Evolutionary conservation across 352 stramenopile genomes (phyloP).

Genomic region (Globisporangium ultimum): DNA sequence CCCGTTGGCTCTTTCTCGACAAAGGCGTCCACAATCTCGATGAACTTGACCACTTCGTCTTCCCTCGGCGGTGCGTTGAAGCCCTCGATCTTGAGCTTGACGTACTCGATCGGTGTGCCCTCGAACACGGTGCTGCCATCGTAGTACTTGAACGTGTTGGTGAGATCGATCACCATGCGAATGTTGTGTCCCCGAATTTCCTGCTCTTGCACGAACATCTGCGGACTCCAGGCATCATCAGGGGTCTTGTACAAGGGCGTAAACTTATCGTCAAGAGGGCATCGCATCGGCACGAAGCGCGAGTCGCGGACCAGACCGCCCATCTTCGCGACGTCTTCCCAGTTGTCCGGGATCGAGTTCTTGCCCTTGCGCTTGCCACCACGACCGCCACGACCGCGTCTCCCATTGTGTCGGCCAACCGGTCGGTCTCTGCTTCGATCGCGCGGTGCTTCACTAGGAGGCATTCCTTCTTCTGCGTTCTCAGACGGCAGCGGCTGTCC

Average conservation of each 20-base stretch:
- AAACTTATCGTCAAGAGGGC: slow-evolving; percentile 71
- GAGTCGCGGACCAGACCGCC: slow-evolving; percentile 47
- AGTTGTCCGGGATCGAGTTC: slow-evolving; percentile 73
- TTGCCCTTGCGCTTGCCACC: slow-evolving; percentile 6
- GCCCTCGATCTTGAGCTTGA: slow-evolving; percentile 77
- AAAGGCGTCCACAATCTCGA: slow-evolving; percentile 65
- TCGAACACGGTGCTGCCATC: slow-evolving; percentile 49
- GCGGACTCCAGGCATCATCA: slow-evolving; percentile 54
- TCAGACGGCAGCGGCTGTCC: background rate
- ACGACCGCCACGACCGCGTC: background rate
- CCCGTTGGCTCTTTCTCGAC: slow-evolving; percentile 31
- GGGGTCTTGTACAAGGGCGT: slow-evolving; percentile 29
- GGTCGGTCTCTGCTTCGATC: background rate
- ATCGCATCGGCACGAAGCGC: slow-evolving; percentile 64
- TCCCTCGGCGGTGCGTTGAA: slow-evolving; percentile 50
- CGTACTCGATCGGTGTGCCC: slow-evolving; percentile 49
- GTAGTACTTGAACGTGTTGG: slow-evolving; percentile 87
- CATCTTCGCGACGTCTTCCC: slow-evolving; percentile 76
- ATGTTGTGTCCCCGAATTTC: slow-evolving; percentile 32
- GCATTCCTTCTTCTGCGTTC: background rate
- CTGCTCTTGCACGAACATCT: slow-evolving; percentile 50
- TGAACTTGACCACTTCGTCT: slow-evolving; percentile 53
- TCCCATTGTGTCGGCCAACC: background rate
- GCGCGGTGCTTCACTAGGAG: background rate
- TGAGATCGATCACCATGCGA: slow-evolving; percentile 76